Percentiles rank a stretch among this genome's conserved stretches.
These are phyloP conservation scores for Rhynchosporium secalis DNA, from an alignment of 2,329 filamentous ascomycete species.

Conservation along the genomic window DNA sequence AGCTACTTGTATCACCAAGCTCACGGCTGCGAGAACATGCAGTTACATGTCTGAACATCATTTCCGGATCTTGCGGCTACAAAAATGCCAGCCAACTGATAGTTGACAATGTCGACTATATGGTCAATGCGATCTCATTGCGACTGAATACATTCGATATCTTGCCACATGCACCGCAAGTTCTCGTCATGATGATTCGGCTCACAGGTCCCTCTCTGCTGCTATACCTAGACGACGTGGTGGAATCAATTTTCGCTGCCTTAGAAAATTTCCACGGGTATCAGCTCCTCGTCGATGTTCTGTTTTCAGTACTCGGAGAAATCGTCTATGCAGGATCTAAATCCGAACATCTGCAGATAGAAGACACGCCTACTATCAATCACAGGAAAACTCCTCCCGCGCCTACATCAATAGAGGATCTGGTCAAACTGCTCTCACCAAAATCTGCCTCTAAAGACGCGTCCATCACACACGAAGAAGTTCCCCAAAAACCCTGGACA, in stretches of 20 bases:
- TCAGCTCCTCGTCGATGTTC: slow-evolving; percentile 75
- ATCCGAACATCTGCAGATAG: slow-evolving; percentile 48
- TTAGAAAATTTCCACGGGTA: slow-evolving; percentile 97
- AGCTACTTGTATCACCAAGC: slow-evolving; percentile 76
- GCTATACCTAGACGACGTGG: slow-evolving; percentile 87
- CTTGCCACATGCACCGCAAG: slow-evolving; percentile 85
- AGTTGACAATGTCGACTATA: slow-evolving; percentile 90
- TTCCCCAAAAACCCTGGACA: slow-evolving; percentile 41
- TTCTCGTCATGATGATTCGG: slow-evolving; percentile 90
- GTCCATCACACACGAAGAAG: slow-evolving; percentile 31
- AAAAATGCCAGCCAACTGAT: slow-evolving; percentile 73
- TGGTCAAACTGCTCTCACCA: slow-evolving; percentile 60
- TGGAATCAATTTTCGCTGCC: slow-evolving; percentile 87
- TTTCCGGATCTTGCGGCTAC: slow-evolving; percentile 78
- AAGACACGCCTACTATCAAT: slow-evolving; percentile 32
- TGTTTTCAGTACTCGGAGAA: slow-evolving; percentile 81
- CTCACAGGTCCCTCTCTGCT: slow-evolving; percentile 80
- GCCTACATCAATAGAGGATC: slow-evolving; percentile 44
- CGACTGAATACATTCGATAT: slow-evolving; percentile 91
- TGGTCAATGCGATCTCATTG: slow-evolving; percentile 88
- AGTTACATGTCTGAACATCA: slow-evolving; percentile 75
- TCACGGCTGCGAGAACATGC: slow-evolving; percentile 74
- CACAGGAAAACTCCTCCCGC: slow-evolving; percentile 48
- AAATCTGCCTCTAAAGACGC: slow-evolving; percentile 34
- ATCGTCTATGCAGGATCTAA: slow-evolving; percentile 81